Base-by-base conservation (phyloP, 1,284 basidiomycete species). In the Melampsora americana region DNA sequence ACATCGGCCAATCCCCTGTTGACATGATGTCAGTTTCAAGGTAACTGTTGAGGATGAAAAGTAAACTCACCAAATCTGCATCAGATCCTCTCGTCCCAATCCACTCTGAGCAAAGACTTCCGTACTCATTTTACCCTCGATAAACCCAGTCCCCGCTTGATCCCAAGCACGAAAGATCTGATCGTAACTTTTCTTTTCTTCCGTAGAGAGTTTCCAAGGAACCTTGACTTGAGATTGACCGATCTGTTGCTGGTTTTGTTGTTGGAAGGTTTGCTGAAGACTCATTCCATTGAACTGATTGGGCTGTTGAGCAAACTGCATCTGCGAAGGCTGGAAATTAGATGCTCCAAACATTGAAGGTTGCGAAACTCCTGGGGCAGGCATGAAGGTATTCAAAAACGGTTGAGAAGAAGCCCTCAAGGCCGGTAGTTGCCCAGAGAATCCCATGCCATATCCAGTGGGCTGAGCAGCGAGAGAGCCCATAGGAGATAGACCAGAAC, bases 151-250 rank as follows among this genome's bases (percentile, higher is more conserved):
- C 28, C 88, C 87, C 59, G 88, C 86, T 0, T 88, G 85, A 83
- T 98, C 95, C 96, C 95, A 99, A 32, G 93, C 92, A 77, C 95
- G 87, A 86, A 99, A 99, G 81, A 98, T 95, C 82, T 92, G 88
- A 83, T 98, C 93, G 82, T 99, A 99, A 80, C 90, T 91, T 86
- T 97, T 97, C 86, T 94, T 94, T 86, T 99, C 95, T 50, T 90
- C 88, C 82, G 92, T 91, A 26, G 89, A 89, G 75, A 98, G 85
- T 0, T 89, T 87, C 95, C 96, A 99, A 0, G 93, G 89, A 30
- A 98, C 87, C 80, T 89, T 89, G 28, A 92, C 92, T 18, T 89
- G 86, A 1, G 87, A 84, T 46, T 88, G 87, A 0, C 91, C 89
- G 6, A 89, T 87, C 77, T 89, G 87, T 70, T 88, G 84, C 83